Conservation (phyloP, 164 flowering plant species). For the Chimonanthus salicifolius region DNA sequence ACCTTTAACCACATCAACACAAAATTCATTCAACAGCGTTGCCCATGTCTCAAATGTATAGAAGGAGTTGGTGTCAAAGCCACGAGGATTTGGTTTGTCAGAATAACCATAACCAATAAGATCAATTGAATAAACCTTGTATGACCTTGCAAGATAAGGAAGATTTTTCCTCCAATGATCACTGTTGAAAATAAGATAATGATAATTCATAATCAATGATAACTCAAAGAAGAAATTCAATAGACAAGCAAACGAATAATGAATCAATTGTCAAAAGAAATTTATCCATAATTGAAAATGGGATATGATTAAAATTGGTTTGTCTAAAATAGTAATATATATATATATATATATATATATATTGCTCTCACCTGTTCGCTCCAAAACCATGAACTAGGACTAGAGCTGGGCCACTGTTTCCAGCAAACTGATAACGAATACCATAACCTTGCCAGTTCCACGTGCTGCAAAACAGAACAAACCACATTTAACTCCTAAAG, state of each 20-base stretch:
- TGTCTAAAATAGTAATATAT: background rate
- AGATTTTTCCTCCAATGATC: conserved; percentile 97
- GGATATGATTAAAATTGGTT: background rate
- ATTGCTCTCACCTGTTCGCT: conserved; percentile 80
- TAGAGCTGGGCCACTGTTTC: conserved; percentile 71
- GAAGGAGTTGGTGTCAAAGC: conserved; percentile 48
- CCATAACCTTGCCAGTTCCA: conserved; percentile 92
- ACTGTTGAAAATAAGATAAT: conserved; percentile 32
- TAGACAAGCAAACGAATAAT: no score
- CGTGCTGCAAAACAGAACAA: conserved; percentile 31
- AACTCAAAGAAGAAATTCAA: background rate
- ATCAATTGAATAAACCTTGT: conserved; percentile 81
- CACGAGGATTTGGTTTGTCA: conserved; percentile 85
- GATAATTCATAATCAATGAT: background rate
- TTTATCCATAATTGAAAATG: no score
- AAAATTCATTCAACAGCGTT: conserved; percentile 73
- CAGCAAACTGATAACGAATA: conserved; percentile 75
- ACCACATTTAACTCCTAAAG: background rate
- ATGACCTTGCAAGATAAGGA: conserved; percentile 61
- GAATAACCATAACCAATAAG: conserved; percentile 97
- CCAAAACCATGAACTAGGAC: conserved; percentile 94
- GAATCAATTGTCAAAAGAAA: background rate
- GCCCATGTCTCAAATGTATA: conserved; percentile 98
- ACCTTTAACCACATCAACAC: conserved; percentile 66
- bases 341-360: conserved; percentile 4